Evolutionary conservation across 495 filamentous ascomycete species (phyloP), one percentile per base, ranked within the genome.

Genomic region (Talaromyces adpressus): DNA sequence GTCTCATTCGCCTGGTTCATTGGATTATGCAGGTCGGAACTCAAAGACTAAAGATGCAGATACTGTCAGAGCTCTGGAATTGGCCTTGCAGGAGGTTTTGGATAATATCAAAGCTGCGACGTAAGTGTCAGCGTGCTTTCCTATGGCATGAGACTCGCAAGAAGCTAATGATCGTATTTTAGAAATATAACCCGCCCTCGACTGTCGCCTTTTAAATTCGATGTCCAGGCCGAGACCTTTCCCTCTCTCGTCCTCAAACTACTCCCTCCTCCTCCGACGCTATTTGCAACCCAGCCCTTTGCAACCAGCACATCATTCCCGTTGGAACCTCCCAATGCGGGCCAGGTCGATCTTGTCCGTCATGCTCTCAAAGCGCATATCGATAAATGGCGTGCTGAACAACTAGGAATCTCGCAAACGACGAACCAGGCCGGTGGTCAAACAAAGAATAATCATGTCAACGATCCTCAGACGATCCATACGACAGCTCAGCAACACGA

Each of bases 41-140:
- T 87, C 70, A 75, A 84, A 69, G 61, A 77, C 68, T 79, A 67
- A 85, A 86, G 87, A 86, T 34, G 75, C 84, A 65, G 91, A 95
- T 68, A 91, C 83, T 22, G 84, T 85, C 47, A 84, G 84, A 63
- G 92, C 92, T 5, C 83, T 91, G n/a, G 91, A 96, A 73, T 70
- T 95, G 66, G 92, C 92, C 8, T 75, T 97, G 68, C 79, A 87
- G 62, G 92, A 97, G 70, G 79, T 96, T 45, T 75, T 95, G 16
- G 85, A 86, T 53, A 92, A 87, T 64, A 81, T 92, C 64, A 85
- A 88, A 70, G 91, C 91, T 65, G 91, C 92, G 54, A 92, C 85
- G 91, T 93, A 80, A 63, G 85, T 68, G 29, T 32, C 1, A 34
- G 45, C 61, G 51, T 59, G 66, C 59, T 64, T 57, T 45, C 41